A percentile compares a stretch with the other conserved stretches of the same genome.
Evolutionary conservation across 352 stramenopile genomes (phyloP).

Genomic region (Phytophthora quininea): DNA sequence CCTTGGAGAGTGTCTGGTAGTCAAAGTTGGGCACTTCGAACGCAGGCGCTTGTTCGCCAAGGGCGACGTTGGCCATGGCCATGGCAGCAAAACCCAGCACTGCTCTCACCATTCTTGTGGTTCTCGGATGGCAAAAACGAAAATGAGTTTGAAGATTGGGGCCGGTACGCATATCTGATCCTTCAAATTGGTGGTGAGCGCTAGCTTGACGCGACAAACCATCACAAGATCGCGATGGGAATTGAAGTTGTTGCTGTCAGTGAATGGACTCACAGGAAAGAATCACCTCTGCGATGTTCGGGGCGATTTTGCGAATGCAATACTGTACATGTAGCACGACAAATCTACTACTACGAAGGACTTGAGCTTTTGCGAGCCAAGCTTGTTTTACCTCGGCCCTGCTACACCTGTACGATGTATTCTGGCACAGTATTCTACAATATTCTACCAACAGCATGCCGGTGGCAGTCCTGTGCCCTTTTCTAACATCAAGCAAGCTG

Average conservation of each 20-base stretch:
- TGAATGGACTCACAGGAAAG: background rate
- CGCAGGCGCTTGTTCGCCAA: constrained; percentile 34
- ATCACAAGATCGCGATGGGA: background rate
- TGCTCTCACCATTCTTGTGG: background rate
- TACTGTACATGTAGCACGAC: no score
- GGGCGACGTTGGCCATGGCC: constrained; percentile 15
- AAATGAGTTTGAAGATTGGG: background rate
- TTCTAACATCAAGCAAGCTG: no score
- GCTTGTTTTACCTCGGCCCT: no score
- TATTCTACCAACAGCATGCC: no score
- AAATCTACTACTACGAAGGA: no score
- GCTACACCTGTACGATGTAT: no score
- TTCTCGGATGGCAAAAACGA: background rate
- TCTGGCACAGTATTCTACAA: no score
- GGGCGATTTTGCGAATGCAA: no score
- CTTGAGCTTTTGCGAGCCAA: no score
- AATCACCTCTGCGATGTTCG: no score
- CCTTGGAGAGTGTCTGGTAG: constrained; percentile 43
- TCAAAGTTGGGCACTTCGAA: constrained; percentile 66
- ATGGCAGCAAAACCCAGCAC: constrained; percentile 21
- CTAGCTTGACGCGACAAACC: background rate
- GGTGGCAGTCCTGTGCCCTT: no score
- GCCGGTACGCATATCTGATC: background rate
- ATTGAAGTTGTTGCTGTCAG: background rate
- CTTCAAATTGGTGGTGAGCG: background rate